A percentile compares a stretch with the other conserved stretches of the same genome.
phyloP scores from a whole-genome alignment of 2,329 filamentous ascomycete species.

The Fusarium avenaceum region DNA sequence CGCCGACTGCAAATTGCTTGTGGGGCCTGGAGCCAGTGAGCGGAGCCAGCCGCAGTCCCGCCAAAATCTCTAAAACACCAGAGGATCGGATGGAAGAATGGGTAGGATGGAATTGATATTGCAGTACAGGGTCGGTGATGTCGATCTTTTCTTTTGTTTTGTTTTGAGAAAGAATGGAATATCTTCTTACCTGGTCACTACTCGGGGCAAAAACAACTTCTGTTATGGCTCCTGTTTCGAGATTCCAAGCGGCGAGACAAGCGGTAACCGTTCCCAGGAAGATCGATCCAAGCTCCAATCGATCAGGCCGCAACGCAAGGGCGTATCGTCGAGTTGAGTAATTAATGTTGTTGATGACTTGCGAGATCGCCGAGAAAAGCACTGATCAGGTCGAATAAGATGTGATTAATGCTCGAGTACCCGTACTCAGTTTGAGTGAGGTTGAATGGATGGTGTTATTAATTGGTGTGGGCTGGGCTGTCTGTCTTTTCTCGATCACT shows the following conservation, averaged over 20 bases:
- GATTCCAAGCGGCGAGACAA: conserved; percentile 35
- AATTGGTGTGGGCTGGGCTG: conserved; percentile 1
- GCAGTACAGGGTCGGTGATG: conserved; percentile 1
- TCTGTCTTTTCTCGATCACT: conserved; percentile 36
- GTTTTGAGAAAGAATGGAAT: conserved; percentile 1
- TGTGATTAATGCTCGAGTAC: conserved; percentile 9
- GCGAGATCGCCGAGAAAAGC: conserved; percentile 2
- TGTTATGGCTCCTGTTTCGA: conserved; percentile 25
- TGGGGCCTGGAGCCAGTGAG: conserved; percentile 36
- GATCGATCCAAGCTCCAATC: conserved; percentile 32
- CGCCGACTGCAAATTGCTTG: conserved; percentile 49
- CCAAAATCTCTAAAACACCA: conserved; percentile 37
- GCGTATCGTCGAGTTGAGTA: conserved; percentile 19
- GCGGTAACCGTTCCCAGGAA: conserved; percentile 18
- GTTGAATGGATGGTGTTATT: conserved; percentile 5
- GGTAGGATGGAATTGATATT: conserved; percentile 9
- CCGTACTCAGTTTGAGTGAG: neutral
- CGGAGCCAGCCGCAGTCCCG: conserved; percentile 34
- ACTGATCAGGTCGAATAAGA: conserved; percentile 4
- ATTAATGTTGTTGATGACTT: conserved; percentile 15
- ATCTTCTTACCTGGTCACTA: conserved; percentile 29
- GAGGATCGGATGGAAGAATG: conserved; percentile 16
- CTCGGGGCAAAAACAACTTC: conserved; percentile 5
- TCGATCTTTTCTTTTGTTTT: neutral
- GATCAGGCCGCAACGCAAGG: conserved; percentile 43